Evolutionary conservation across 108 stramenopile genomes (phyloP).

Genomic region (Ochromonas danica): DNA sequence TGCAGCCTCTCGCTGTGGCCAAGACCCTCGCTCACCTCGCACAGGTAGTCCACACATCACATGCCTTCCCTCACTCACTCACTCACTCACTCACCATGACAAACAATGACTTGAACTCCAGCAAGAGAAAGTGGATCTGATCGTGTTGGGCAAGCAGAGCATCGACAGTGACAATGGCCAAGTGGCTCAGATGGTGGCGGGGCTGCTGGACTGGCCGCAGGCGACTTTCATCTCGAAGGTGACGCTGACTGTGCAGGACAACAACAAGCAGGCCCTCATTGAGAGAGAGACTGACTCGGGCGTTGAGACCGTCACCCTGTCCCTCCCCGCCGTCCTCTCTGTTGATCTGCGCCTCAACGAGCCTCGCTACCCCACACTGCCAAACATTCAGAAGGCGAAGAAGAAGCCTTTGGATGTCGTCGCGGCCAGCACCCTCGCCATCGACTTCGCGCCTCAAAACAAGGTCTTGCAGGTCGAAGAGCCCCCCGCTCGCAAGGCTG

Average conservation of each 20-base stretch:
- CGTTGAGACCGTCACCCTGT: conserved; percentile 53
- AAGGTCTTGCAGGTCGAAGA: conserved; percentile 81
- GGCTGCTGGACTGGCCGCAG: conserved; percentile 88
- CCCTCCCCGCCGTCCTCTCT: conserved; percentile 89
- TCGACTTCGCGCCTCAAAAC: conserved; percentile 75
- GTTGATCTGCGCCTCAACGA: conserved; percentile 97
- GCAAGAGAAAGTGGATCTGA: conserved; percentile 72
- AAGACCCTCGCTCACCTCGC: conserved; percentile 46
- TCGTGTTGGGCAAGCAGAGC: conserved; percentile 94
- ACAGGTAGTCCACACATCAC: conserved; percentile 4
- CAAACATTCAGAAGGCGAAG: conserved; percentile 99
- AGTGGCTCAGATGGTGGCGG: conserved; percentile 72
- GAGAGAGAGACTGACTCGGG: conserved; percentile 96
- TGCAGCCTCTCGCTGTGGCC: conserved; percentile 93
- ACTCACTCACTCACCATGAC: too few species aligned
- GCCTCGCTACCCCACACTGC: conserved; percentile 97
- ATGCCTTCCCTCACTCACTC: too few species aligned
- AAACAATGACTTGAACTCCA: neutral
- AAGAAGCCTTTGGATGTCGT: conserved; percentile 92
- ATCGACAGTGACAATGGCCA: conserved; percentile 82
- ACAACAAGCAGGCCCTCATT: conserved; percentile 61
- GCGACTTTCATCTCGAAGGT: conserved; percentile 94
- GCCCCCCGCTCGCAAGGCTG: conserved; percentile 86
- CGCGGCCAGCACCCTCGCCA: conserved; percentile 72
- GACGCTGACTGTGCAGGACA: conserved; percentile 7